phyloP scores from a whole-genome alignment of 75 land plant species.

The Selaginella moellendorffii region DNA sequence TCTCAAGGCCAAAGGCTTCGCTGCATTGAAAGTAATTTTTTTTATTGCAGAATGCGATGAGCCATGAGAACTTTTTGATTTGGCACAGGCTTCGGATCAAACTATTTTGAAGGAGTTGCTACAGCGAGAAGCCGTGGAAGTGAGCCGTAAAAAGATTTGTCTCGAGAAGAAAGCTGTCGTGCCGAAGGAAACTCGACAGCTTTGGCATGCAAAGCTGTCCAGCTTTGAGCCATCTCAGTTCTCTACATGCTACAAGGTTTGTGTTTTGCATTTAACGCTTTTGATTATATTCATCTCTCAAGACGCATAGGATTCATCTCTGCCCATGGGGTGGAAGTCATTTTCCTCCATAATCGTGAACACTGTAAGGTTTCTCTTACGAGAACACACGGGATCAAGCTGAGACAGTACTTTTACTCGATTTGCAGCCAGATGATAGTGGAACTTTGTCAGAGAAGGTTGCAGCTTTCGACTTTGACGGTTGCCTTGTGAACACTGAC shows the following conservation, averaged over 20 bases:
- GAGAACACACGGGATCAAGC: neutral
- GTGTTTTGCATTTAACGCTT: neutral
- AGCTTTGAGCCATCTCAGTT: neutral
- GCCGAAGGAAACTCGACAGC: neutral
- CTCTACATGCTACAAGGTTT: neutral
- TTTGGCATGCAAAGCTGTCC: neutral
- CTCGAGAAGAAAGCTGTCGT: constrained; percentile 1
- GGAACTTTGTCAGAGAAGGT: constrained; percentile 60
- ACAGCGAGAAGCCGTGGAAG: neutral
- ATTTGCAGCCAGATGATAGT: constrained; percentile 44
- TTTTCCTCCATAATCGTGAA: constrained; percentile 48
- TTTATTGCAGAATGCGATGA: too few relatives aligned
- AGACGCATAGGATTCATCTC: constrained; percentile 34
- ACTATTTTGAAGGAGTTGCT: neutral
- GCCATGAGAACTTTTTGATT: constrained; percentile 37
- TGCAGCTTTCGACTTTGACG: constrained; percentile 99
- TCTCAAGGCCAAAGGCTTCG: constrained; percentile 27
- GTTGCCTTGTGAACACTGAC: constrained; percentile 79
- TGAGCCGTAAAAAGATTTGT: constrained; percentile 4
- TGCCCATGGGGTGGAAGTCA: constrained; percentile 54
- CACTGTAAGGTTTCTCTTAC: constrained; percentile 19
- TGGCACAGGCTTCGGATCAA: constrained; percentile 8
- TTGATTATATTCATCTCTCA: neutral
- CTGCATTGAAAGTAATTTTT: constrained; percentile 34
- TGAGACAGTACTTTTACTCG: neutral